phyloP scores from a whole-genome alignment of 1,284 basidiomycete species.

The Puccinia triticina region DNA sequence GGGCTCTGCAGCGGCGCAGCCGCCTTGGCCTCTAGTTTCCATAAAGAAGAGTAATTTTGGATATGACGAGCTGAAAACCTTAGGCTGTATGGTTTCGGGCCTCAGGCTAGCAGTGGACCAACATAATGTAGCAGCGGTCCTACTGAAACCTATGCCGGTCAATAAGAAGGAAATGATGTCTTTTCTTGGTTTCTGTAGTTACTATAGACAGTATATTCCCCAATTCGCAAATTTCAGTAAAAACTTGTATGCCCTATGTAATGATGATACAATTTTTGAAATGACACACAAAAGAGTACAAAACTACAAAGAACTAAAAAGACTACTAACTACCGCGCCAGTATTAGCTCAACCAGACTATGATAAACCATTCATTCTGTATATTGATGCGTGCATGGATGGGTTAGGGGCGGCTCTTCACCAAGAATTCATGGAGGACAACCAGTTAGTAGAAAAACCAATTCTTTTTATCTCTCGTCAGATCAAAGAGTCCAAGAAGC shows the following conservation, averaged over 20 bases:
- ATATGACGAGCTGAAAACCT: background rate
- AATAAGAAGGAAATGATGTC: slow-evolving; percentile 59
- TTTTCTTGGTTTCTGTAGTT: slow-evolving; percentile 63
- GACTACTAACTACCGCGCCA: background rate
- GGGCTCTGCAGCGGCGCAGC: no score
- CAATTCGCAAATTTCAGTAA: background rate
- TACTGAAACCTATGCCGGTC: slow-evolving; percentile 61
- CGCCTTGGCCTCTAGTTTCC: no score
- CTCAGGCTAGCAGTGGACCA: slow-evolving; percentile 62
- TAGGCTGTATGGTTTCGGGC: slow-evolving; percentile 62
- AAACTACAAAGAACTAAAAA: background rate
- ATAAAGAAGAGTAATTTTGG: background rate
- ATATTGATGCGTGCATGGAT: slow-evolving; percentile 20
- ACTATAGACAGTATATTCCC: slow-evolving; percentile 56
- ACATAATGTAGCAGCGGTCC: slow-evolving; percentile 62
- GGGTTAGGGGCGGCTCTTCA: slow-evolving; percentile 14
- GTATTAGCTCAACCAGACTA: slow-evolving; percentile 22
- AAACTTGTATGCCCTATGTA: background rate
- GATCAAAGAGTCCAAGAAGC: no score
- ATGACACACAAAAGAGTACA: background rate
- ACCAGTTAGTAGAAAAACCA: no score
- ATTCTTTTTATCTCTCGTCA: no score
- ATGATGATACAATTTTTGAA: background rate
- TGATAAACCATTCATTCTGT: slow-evolving; percentile 13
- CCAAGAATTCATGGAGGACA: no score